phyloP scores from a whole-genome alignment of 305 asterid species.

The Fraxinus nigra region DNA sequence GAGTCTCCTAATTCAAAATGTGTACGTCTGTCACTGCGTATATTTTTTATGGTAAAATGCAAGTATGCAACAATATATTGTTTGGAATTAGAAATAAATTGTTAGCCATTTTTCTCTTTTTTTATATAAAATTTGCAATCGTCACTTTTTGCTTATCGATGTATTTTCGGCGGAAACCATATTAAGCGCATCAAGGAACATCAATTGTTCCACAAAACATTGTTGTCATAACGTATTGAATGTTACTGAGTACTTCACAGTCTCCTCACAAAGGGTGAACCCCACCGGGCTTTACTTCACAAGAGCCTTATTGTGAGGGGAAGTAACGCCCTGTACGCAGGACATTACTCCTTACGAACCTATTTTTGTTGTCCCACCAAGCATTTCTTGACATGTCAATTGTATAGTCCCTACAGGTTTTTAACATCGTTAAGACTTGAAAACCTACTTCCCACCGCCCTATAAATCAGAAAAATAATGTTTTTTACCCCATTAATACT shows the following conservation, averaged over 20 bases:
- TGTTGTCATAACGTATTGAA: background rate
- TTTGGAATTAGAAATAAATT: background rate
- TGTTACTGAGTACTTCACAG: too few relatives aligned
- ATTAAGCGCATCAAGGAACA: background rate
- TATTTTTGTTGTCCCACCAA: background rate
- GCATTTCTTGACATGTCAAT: background rate
- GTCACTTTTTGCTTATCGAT: background rate
- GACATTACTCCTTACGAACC: too few relatives aligned
- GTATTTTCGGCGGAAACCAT: background rate
- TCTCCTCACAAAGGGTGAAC: too few relatives aligned
- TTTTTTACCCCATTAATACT: background rate
- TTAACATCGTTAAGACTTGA: background rate
- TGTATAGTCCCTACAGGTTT: background rate
- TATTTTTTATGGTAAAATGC: background rate
- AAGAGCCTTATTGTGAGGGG: too few relatives aligned
- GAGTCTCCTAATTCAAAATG: too few relatives aligned
- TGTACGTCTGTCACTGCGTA: fast-evolving
- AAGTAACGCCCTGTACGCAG: too few relatives aligned
- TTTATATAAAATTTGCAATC: too few relatives aligned
- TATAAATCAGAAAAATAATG: background rate
- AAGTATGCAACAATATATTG: background rate
- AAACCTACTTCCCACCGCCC: too few relatives aligned
- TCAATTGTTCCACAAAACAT: background rate
- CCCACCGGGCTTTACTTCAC: too few relatives aligned
- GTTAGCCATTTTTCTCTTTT: too few relatives aligned